Evolutionary conservation across 2,329 filamentous ascomycete species (phyloP).

Genomic region (Cytospora chrysosperma): DNA sequence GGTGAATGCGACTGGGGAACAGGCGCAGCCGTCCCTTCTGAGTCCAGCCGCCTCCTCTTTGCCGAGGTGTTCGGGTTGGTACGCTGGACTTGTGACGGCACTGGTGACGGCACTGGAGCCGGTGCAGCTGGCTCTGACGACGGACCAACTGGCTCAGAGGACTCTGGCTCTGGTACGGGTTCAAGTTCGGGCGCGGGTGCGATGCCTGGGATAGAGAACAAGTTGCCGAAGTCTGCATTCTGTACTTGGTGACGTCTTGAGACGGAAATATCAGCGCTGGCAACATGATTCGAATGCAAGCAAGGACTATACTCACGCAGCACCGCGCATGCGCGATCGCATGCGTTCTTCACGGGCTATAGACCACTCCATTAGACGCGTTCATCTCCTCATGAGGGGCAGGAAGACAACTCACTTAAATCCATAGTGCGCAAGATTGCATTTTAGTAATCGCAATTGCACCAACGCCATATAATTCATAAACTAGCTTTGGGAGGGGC

Average conservation of each 20-base stretch:
- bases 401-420: constrained; percentile 29
- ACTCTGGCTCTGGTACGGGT: constrained; percentile 23
- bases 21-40: constrained; percentile 25
- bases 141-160: constrained; percentile 15
- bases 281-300: neutral
- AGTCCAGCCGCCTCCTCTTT: constrained; percentile 43
- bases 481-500: neutral
- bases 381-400: neutral
- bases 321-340: constrained; percentile 64
- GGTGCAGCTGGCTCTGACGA: constrained; percentile 9
- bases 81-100: constrained; percentile 33
- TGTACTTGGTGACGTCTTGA: constrained; percentile 55
- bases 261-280: constrained; percentile 3
- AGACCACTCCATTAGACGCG: constrained; percentile 15
- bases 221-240: constrained; percentile 59
- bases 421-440: constrained; percentile 33
- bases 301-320: constrained; percentile 48
- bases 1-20: constrained; percentile 1
- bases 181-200: constrained; percentile 22
- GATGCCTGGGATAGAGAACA: constrained; percentile 35
- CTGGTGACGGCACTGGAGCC: constrained; percentile 12
- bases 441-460: neutral
- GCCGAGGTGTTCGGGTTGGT: constrained; percentile 49
- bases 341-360: constrained; percentile 60
- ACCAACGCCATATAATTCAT: neutral